Percentiles rank a stretch among this genome's conserved stretches.
Conservation (phyloP, 129 eudicot genomes). For the Erigeron canadensis region DNA sequence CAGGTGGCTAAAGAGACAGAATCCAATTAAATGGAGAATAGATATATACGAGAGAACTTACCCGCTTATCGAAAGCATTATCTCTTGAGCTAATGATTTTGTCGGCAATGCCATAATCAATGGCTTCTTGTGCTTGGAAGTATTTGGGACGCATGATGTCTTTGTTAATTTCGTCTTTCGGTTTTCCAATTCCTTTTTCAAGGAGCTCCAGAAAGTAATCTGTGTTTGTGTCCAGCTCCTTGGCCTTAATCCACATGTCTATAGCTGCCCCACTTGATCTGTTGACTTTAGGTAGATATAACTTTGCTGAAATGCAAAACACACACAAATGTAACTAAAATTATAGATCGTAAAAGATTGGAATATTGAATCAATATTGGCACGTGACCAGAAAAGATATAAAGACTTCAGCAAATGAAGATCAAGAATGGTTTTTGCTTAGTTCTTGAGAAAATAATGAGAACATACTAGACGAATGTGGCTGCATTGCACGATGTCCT, state of each 20-base stretch:
- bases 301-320: slow-evolving; percentile 56
- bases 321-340: neutral
- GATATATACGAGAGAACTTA: neutral
- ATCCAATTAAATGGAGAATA: slow-evolving; percentile 5
- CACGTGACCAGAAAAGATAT: neutral
- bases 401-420: neutral
- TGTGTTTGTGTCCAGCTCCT: slow-evolving; percentile 66
- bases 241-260: slow-evolving; percentile 93
- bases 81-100: slow-evolving; percentile 60
- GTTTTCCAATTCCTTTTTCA: slow-evolving; percentile 70
- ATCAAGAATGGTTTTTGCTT: neutral
- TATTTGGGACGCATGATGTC: slow-evolving; percentile 61
- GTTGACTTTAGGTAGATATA: slow-evolving; percentile 67
- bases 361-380: too few relatives aligned
- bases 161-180: slow-evolving; percentile 65
- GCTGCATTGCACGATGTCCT: slow-evolving; percentile 68
- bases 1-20: neutral
- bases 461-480: slow-evolving; percentile 66
- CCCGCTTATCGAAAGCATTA: slow-evolving; percentile 57
- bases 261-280: slow-evolving; percentile 66
- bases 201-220: slow-evolving; percentile 64
- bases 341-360: neutral
- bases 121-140: slow-evolving; percentile 66
- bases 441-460: neutral
- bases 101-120: slow-evolving; percentile 86